Conservation (phyloP, 163 green algal species). For the Chlorella variabilis region DNA sequence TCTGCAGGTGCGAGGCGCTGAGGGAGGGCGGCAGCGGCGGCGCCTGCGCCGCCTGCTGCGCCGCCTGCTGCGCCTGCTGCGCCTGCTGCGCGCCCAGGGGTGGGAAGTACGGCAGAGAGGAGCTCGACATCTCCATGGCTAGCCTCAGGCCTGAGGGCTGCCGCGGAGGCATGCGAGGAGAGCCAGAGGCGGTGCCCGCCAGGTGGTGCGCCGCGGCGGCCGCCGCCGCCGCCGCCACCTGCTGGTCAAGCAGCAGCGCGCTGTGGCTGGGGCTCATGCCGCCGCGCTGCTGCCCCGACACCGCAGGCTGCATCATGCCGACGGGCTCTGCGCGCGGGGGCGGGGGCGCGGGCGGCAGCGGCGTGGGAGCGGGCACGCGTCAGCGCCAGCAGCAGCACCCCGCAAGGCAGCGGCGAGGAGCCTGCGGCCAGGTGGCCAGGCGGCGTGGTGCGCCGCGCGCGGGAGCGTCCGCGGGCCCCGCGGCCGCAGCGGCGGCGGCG, state of each 20-base stretch:
- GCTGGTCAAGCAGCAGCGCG: conserved; percentile 7
- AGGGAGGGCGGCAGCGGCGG: neutral
- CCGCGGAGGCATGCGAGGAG: neutral
- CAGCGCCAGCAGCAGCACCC: no score
- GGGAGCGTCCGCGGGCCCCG: no score
- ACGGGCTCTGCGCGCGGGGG: neutral
- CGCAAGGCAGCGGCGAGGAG: neutral
- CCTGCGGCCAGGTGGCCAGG: no score
- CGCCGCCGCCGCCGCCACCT: conserved; percentile 13
- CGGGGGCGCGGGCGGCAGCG: no score
- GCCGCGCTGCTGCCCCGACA: neutral
- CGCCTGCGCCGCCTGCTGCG: neutral
- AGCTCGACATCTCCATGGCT: neutral
- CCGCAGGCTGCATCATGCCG: neutral
- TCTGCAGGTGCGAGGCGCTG: neutral
- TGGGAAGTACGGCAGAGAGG: neutral
- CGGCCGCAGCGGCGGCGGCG: no score
- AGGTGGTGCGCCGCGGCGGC: neutral
- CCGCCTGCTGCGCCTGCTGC: neutral
- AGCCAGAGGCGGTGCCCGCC: neutral
- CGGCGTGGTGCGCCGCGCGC: no score
- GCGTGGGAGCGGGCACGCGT: no score
- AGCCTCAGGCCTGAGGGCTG: neutral
- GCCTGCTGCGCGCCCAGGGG: neutral
- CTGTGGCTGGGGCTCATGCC: neutral